Conservation (phyloP, 495 filamentous ascomycete genomes). For the Barbatosphaeria neglecta region DNA sequence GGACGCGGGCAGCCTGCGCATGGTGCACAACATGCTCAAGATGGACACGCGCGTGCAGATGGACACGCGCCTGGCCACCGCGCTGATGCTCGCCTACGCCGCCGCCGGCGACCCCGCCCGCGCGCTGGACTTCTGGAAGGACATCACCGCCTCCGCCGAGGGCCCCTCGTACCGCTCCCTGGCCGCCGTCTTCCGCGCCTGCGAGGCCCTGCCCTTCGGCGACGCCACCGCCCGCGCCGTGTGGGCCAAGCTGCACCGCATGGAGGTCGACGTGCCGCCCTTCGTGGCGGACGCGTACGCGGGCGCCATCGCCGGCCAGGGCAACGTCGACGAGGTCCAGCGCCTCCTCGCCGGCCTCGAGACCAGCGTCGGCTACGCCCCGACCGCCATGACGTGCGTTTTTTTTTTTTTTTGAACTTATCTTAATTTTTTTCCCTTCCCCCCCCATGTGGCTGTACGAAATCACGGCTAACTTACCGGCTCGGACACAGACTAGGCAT, state of each 20-base stretch:
- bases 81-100: constrained; percentile 75
- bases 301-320: constrained; percentile 59
- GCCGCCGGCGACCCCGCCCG: constrained; percentile 49
- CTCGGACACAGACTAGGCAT: constrained; percentile 46
- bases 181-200: constrained; percentile 64
- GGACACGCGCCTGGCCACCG: constrained; percentile 64
- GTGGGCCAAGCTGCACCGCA: constrained; percentile 58
- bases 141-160: constrained; percentile 65
- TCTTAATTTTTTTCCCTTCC: no score
- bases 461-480: constrained; percentile 4
- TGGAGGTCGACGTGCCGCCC: constrained; percentile 65
- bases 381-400: constrained; percentile 62
- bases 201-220: constrained; percentile 52
- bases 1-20: constrained; percentile 53
- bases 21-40: constrained; percentile 84
- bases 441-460: no score
- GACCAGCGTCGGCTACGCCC: constrained; percentile 47
- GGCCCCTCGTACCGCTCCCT: constrained; percentile 74
- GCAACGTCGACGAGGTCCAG: constrained; percentile 51
- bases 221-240: constrained; percentile 55
- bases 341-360: constrained; percentile 53
- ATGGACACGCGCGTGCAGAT: constrained; percentile 70
- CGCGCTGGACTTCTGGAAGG: constrained; percentile 67
- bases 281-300: constrained; percentile 63
- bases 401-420: constrained; percentile 1